phyloP scores from a whole-genome alignment of 2,329 filamentous ascomycete species.

The Nectriaceae sp. region DNA sequence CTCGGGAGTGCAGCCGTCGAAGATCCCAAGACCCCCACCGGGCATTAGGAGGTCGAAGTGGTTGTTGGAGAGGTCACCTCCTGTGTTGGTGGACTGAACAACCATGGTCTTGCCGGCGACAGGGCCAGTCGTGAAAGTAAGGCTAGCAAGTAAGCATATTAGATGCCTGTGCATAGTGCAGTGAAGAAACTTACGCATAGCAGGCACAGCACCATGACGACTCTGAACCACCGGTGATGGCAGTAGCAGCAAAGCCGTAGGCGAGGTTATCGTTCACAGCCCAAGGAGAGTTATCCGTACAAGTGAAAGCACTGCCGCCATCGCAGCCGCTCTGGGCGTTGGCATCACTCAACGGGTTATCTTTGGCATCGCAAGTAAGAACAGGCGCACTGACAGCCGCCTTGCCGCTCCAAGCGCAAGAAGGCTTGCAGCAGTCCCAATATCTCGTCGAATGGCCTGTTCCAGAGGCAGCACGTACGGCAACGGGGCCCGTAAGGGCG shows the following conservation, averaged over 20 bases:
- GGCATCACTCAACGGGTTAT: conserved; percentile 54
- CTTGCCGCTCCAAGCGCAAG: conserved; percentile 63
- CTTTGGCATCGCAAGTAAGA: conserved; percentile 54
- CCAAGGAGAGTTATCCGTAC: conserved; percentile 64
- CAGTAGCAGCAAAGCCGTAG: conserved; percentile 67
- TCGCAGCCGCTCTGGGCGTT: conserved; percentile 55
- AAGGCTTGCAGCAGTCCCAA: conserved; percentile 73
- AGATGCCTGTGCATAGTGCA: no score
- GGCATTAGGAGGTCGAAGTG: conserved; percentile 62
- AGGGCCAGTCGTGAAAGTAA: conserved; percentile 54
- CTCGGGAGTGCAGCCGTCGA: conserved; percentile 52
- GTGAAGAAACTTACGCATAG: conserved; percentile 46
- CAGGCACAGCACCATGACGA: conserved; percentile 67
- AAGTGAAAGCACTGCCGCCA: conserved; percentile 61
- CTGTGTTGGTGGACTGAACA: conserved; percentile 66
- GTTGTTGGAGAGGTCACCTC: conserved; percentile 55
- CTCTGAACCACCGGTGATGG: conserved; percentile 56
- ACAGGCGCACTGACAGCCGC: conserved; percentile 52
- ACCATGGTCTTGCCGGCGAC: conserved; percentile 63
- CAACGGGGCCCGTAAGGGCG: conserved; percentile 23
- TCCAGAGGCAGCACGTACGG: conserved; percentile 29
- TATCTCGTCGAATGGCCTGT: conserved; percentile 40
- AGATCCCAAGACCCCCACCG: conserved; percentile 57
- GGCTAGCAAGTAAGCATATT: no score
- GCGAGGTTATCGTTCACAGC: conserved; percentile 58